Conservation (phyloP, 2,329 filamentous ascomycete species). For the Stylonectria norvegica region DNA sequence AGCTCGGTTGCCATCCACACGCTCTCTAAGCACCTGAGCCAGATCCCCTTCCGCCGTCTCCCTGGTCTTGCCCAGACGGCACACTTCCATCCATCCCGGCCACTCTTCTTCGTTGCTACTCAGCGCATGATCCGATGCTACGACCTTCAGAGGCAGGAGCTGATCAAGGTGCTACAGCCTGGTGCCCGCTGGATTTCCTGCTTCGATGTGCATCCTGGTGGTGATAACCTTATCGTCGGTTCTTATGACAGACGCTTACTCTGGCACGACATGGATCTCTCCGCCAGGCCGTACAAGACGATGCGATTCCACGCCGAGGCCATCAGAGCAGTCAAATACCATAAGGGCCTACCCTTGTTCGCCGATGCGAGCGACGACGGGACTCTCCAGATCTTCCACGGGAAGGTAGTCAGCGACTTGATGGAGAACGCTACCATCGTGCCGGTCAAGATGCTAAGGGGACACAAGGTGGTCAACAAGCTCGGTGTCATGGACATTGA, state of each 20-base stretch:
- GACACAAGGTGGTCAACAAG: slow-evolving; percentile 81
- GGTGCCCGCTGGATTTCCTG: slow-evolving; percentile 91
- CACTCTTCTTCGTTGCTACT: slow-evolving; percentile 93
- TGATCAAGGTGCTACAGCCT: slow-evolving; percentile 89
- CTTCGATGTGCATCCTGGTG: slow-evolving; percentile 88
- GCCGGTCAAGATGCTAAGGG: slow-evolving; percentile 87
- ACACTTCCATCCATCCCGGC: slow-evolving; percentile 90
- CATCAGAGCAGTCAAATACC: slow-evolving; percentile 84
- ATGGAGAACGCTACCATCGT: slow-evolving; percentile 97
- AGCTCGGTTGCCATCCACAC: slow-evolving; percentile 92
- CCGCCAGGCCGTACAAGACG: slow-evolving; percentile 88
- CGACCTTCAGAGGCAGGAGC: slow-evolving; percentile 84
- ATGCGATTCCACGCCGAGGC: slow-evolving; percentile 92
- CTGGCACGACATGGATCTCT: slow-evolving; percentile 96
- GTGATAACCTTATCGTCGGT: slow-evolving; percentile 90
- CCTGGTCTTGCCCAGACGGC: slow-evolving; percentile 80
- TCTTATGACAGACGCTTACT: slow-evolving; percentile 91
- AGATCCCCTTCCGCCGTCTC: slow-evolving; percentile 80
- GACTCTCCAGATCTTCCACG: slow-evolving; percentile 92
- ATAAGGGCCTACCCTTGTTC: slow-evolving; percentile 79
- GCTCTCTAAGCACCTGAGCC: slow-evolving; percentile 88
- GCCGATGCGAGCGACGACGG: slow-evolving; percentile 95
- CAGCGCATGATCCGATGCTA: slow-evolving; percentile 91
- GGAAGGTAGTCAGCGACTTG: slow-evolving; percentile 88
- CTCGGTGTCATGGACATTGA: slow-evolving; percentile 90